phyloP scores from a whole-genome alignment of 2,329 filamentous ascomycete species.

The Cladorrhinum sp. region DNA sequence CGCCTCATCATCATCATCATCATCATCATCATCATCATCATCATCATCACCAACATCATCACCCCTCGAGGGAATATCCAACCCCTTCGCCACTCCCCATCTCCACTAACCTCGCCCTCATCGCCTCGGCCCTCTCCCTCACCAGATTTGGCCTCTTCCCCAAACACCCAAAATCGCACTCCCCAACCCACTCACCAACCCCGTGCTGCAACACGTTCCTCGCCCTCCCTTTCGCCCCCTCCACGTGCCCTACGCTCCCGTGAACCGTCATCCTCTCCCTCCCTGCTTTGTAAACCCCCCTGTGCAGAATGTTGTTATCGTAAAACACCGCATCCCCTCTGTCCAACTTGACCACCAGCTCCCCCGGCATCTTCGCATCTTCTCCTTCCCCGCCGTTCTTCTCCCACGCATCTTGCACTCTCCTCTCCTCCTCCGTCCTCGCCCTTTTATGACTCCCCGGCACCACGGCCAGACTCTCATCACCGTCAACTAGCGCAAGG shows the following conservation, averaged over 20 bases:
- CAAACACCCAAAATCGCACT: slow-evolving; percentile 49
- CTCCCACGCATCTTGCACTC: slow-evolving; percentile 51
- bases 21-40: too few relatives aligned
- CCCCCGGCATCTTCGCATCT: slow-evolving; percentile 57
- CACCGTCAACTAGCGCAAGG: slow-evolving; percentile 67
- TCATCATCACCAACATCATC: not conserved
- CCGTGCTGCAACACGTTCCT: slow-evolving; percentile 75
- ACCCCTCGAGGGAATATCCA: slow-evolving; percentile 60
- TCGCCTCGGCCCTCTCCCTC: slow-evolving; percentile 54
- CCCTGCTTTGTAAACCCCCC: slow-evolving; percentile 59
- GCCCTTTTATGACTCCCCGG: slow-evolving; percentile 72
- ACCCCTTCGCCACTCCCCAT: slow-evolving; percentile 58
- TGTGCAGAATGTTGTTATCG: slow-evolving; percentile 82
- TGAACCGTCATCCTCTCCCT: slow-evolving; percentile 69
- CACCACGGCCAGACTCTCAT: slow-evolving; percentile 70
- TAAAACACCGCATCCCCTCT: slow-evolving; percentile 84
- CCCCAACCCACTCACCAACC: slow-evolving; percentile 62
- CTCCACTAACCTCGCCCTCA: slow-evolving; percentile 60
- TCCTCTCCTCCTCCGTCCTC: slow-evolving; percentile 66
- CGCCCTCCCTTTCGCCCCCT: slow-evolving; percentile 54
- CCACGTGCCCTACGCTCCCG: slow-evolving; percentile 64
- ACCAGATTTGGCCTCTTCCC: slow-evolving; percentile 38
- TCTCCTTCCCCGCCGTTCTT: too few relatives aligned
- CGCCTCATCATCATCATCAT: too few relatives aligned
- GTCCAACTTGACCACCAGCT: slow-evolving; percentile 62